phyloP scores from a whole-genome alignment of 2,329 filamentous ascomycete species.

The Nannizziopsis arthrosporioides region DNA sequence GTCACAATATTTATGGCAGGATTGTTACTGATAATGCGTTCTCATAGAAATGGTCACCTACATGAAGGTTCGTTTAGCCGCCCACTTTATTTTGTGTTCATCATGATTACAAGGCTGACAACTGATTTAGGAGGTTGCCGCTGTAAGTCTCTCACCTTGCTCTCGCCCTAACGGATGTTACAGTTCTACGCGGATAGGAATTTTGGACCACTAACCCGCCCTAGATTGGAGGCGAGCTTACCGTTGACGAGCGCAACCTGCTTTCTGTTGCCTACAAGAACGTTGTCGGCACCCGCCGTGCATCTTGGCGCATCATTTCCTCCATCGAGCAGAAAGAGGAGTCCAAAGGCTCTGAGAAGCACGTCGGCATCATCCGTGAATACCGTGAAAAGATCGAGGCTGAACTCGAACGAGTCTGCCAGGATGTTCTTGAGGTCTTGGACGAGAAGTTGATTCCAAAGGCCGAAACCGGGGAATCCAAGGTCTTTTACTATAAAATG shows the following conservation, averaged over 20 bases:
- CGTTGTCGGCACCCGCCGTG: constrained; percentile 93
- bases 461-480: constrained; percentile 92
- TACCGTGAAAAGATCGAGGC: constrained; percentile 98
- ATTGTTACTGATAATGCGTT: constrained; percentile 10
- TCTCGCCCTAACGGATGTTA: constrained; percentile 7
- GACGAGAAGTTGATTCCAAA: constrained; percentile 90
- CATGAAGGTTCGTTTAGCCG: constrained; percentile 63
- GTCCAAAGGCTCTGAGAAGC: constrained; percentile 93
- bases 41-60: constrained; percentile 82
- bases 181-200: constrained; percentile 13
- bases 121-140: constrained; percentile 69
- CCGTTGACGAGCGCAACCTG: constrained; percentile 70
- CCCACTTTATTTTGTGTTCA: neutral
- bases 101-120: constrained; percentile 8
- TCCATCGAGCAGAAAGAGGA: constrained; percentile 99
- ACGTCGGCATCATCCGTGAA: constrained; percentile 84
- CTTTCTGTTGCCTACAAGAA: constrained; percentile 99
- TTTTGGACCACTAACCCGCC: constrained; percentile 16
- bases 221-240: constrained; percentile 55
- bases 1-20: constrained; percentile 2
- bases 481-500: constrained; percentile 99
- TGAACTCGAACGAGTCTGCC: constrained; percentile 95
- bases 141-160: constrained; percentile 45
- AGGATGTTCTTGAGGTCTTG: constrained; percentile 91
- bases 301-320: constrained; percentile 98